Evolutionary conservation across 2,329 filamentous ascomycete species (phyloP).

Genomic region (Ustilaginoidea virens): DNA sequence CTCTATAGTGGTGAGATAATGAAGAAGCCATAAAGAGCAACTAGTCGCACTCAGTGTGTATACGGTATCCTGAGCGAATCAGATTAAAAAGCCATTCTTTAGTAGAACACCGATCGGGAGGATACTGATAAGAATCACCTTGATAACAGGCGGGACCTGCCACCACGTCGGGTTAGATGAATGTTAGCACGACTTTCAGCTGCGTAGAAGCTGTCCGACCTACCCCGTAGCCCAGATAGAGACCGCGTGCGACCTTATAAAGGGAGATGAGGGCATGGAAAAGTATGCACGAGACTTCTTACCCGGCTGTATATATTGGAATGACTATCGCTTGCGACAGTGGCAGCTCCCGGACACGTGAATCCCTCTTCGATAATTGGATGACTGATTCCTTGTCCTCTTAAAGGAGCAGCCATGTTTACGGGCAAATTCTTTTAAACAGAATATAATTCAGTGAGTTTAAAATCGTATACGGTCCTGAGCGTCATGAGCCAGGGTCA

Average conservation of each 20-base stretch:
- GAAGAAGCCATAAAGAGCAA: no score
- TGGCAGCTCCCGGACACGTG: conserved; percentile 69
- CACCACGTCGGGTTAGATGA: conserved; percentile 57
- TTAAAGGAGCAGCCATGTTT: conserved; percentile 61
- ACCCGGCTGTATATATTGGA: conserved; percentile 75
- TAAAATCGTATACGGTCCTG: no score
- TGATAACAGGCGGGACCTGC: conserved; percentile 73
- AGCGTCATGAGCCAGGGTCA: conserved; percentile 79
- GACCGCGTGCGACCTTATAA: conserved; percentile 79
- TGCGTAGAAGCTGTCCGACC: neutral
- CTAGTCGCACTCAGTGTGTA: no score
- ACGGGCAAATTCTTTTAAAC: conserved; percentile 69
- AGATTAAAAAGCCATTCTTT: no score
- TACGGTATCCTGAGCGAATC: no score
- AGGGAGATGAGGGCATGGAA: conserved; percentile 38
- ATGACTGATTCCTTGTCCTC: conserved; percentile 72
- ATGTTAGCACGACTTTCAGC: neutral
- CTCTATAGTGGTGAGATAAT: no score
- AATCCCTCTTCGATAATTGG: conserved; percentile 71
- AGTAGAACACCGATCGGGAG: conserved; percentile 63
- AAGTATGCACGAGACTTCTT: conserved; percentile 40
- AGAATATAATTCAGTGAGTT: conserved; percentile 69
- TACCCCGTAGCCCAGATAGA: conserved; percentile 76
- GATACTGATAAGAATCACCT: conserved; percentile 60
- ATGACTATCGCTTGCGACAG: conserved; percentile 66